Percentiles rank a stretch among this genome's conserved stretches.
phyloP scores from a whole-genome alignment of 1,139 yeast species.

The Zygosaccharomyces pseudobailii region DNA sequence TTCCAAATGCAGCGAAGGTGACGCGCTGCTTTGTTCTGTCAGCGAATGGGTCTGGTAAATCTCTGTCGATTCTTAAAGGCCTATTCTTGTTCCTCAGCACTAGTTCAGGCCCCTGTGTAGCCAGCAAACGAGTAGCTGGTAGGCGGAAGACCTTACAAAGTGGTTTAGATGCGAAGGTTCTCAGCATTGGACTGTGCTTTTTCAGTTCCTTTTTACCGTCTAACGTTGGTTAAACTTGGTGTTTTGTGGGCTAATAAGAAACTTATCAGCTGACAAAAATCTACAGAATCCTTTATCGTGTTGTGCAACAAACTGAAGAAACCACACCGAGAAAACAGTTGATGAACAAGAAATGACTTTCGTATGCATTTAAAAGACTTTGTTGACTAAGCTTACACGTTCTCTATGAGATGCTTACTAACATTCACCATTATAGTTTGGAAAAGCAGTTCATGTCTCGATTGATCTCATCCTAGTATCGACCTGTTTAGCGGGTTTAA shows the following conservation, averaged over 20 bases:
- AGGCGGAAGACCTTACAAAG: constrained; percentile 4
- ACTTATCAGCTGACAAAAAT: constrained; percentile 2
- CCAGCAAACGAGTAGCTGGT: constrained; percentile 6
- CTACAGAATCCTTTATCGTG: not conserved
- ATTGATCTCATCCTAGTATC: constrained; percentile 74
- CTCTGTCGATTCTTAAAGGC: constrained; percentile 58
- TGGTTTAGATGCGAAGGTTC: not conserved
- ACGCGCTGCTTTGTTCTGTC: constrained; percentile 43
- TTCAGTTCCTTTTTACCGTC: no score
- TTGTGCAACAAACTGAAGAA: not conserved
- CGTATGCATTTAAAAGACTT: constrained; percentile 5
- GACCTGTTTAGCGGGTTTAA: constrained; percentile 83
- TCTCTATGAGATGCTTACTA: not conserved
- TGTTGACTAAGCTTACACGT: not conserved
- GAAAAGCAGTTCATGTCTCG: constrained; percentile 62
- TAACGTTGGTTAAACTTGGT: no score
- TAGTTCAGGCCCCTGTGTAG: constrained; percentile 14
- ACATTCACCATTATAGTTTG: constrained; percentile 36
- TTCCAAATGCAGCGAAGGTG: constrained; percentile 56
- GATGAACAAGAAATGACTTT: constrained; percentile 3
- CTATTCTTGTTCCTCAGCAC: constrained; percentile 27
- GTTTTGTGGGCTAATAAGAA: not conserved
- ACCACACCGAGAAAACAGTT: not conserved
- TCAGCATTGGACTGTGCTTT: not conserved
- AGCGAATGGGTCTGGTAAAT: constrained; percentile 70